Conservation (phyloP, 1,284 basidiomycete species). For the Pisolithus thermaeus region DNA sequence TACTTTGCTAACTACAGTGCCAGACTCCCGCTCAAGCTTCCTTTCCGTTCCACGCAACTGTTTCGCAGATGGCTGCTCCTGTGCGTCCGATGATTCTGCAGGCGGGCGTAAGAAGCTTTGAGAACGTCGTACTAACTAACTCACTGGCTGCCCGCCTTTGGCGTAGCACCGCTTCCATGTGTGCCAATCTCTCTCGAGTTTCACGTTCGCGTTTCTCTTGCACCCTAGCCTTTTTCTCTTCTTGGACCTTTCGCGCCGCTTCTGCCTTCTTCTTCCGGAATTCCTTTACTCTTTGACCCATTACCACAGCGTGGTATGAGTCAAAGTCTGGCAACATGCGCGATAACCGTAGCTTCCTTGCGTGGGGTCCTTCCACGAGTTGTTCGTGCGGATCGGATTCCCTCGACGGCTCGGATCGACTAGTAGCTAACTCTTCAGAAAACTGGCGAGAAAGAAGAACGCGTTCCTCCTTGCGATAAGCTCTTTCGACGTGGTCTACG, state of each 20-base stretch:
- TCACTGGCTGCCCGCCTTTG: constrained; percentile 1
- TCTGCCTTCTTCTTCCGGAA: constrained; percentile 58
- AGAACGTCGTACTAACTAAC: not conserved
- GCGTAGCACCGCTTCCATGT: not conserved
- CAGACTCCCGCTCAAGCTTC: not conserved
- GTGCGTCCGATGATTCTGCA: not conserved
- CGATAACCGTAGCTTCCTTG: constrained; percentile 68
- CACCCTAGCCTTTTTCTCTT: constrained; percentile 78
- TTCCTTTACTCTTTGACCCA: constrained; percentile 64
- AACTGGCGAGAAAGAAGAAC: constrained; percentile 85
- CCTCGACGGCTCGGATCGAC: constrained; percentile 66
- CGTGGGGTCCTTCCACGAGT: constrained; percentile 43
- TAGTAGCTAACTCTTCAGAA: constrained; percentile 73
- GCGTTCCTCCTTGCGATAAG: constrained; percentile 88
- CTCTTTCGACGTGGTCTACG: constrained; percentile 91
- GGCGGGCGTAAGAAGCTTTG: not conserved
- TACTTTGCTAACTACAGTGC: too few relatives aligned
- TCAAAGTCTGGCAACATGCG: constrained; percentile 76
- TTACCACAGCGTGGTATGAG: constrained; percentile 51
- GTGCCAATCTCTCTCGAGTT: not conserved
- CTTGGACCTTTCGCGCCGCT: constrained; percentile 69
- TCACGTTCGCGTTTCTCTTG: not conserved
- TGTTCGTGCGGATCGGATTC: constrained; percentile 61
- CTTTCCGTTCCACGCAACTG: constrained; percentile 59
- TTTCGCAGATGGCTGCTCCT: constrained; percentile 23